phyloP scores from a whole-genome alignment of 805 yeast species.

The Komagataella kurtzmanii region DNA sequence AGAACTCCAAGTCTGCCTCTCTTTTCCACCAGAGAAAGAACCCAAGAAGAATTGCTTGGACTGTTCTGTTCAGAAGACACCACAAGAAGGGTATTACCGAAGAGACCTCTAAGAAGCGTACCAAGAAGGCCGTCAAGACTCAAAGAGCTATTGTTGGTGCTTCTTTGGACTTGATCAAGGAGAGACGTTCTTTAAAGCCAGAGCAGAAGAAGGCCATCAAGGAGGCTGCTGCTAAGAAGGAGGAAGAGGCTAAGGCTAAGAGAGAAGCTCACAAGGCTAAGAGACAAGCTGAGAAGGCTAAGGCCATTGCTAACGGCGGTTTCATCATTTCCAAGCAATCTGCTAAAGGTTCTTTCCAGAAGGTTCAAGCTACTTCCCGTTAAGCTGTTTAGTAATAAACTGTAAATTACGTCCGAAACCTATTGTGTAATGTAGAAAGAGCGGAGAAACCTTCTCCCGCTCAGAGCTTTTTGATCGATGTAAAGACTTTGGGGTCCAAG shows the following conservation, averaged over 20 bases:
- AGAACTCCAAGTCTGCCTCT: constrained; percentile 92
- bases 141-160: constrained; percentile 99
- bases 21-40: constrained; percentile 99
- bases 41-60: constrained; percentile 99
- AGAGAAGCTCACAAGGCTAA: constrained; percentile 86
- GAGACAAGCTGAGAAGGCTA: constrained; percentile 91
- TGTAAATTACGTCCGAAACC: background rate
- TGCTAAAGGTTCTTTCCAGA: constrained; percentile 94
- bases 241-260: constrained; percentile 46
- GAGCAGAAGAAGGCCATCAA: constrained; percentile 97
- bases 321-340: constrained; percentile 85
- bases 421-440: background rate
- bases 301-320: constrained; percentile 64
- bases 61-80: constrained; percentile 98
- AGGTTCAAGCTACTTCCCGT: constrained; percentile 95
- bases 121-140: constrained; percentile 95
- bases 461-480: background rate
- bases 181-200: constrained; percentile 93
- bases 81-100: constrained; percentile 99
- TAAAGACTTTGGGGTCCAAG: too few relatives aligned
- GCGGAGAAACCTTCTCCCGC: background rate
- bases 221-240: constrained; percentile 74
- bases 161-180: constrained; percentile 94
- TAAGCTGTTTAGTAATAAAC: constrained; percentile 23
- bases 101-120: constrained; percentile 93